phyloP scores from a whole-genome alignment of 73 alveolate genomes.

The Paramecium biaurelia region DNA sequence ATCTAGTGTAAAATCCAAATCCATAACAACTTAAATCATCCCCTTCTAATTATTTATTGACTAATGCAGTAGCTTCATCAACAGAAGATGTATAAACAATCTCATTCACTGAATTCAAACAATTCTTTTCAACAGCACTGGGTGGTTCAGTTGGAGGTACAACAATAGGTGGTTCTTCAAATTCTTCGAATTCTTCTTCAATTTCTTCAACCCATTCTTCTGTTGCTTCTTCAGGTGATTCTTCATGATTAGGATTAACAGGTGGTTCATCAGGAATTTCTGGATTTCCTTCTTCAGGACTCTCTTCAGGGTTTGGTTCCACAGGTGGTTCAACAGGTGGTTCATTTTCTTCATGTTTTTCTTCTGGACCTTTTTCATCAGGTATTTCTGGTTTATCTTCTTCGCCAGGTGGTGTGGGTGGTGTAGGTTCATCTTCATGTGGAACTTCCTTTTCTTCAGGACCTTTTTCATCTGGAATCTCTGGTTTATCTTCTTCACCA shows the following conservation, averaged over 20 bases:
- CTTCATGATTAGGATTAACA: neutral
- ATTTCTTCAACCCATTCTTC: neutral
- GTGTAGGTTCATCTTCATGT: neutral
- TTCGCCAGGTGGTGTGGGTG: constrained; percentile 22
- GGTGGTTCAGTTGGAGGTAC: neutral
- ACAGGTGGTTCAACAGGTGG: neutral
- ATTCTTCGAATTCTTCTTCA: constrained; percentile 17
- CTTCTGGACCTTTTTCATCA: constrained; percentile 23
- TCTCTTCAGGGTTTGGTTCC: neutral
- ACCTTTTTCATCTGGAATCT: neutral
- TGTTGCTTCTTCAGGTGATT: neutral
- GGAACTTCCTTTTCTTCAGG: neutral
- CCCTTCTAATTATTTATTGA: neutral
- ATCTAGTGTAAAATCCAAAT: constrained; percentile 36
- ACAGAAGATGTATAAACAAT: neutral
- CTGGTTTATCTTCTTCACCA: neutral
- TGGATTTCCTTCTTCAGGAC: constrained; percentile 43
- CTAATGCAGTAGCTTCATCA: constrained; percentile 11
- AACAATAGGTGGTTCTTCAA: constrained; percentile 17
- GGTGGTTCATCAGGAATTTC: constrained; percentile 42
- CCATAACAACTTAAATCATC: constrained; percentile 11
- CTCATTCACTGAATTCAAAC: neutral
- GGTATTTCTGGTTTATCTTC: constrained; percentile 28
- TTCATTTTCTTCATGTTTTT: neutral
- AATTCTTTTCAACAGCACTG: neutral